Evolutionary conservation across 371 early-diverging fungal genomes (phyloP), one percentile per base, ranked within the genome.

Genomic region (Syncephalastrum monosporum): DNA sequence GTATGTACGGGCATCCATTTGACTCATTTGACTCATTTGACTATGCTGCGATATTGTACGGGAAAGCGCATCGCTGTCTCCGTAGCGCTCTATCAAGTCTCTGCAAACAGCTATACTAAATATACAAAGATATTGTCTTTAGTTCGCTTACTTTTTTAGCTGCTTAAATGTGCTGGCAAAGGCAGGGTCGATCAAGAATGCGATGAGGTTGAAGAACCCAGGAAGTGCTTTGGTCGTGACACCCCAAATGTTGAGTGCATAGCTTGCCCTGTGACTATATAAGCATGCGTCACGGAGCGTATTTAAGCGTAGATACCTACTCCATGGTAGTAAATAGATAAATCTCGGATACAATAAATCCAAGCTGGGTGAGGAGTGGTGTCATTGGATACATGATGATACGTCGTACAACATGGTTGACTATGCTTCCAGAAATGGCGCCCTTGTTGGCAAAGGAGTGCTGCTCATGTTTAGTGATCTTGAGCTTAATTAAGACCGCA

Each of bases 341-440:
- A 16, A 67, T 56, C 38, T 67, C 67, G 24, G 60, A 59, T n/a
- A 63, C 60, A 44, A 67, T 59, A 42, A 67, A 67, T 3, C 67
- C 67, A 27, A 55, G 49, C 49, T 67, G 67, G 7, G 67, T 63
- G 8, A 67, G 38, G 17, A 59, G 27, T 7, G 67, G 63, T 14
- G 62, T 59, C 12, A 56, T 25, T 42, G 62, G 62, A 53, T 66
- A 66, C 24, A 66, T 47, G 25, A 66, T 21, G n/a, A 66, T 66
- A n/a, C 67, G 62, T 10, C 67, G 61, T 43, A 61, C 67, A 13
- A 61, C 59, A n/a, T 47, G 48, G 45, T 56, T 57, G 29, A 65
- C 60, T n/a, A 53, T 45, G 13, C 38, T 44, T 6, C 29, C 29
- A 0, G 29, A 29, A 29, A 0, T 29, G 29, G 16, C 50, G 52